A percentile compares a stretch with the other conserved stretches of the same genome.
Evolutionary conservation across 176 grass and related monocot species (phyloP).

Genomic region (Triticum turgidum): DNA sequence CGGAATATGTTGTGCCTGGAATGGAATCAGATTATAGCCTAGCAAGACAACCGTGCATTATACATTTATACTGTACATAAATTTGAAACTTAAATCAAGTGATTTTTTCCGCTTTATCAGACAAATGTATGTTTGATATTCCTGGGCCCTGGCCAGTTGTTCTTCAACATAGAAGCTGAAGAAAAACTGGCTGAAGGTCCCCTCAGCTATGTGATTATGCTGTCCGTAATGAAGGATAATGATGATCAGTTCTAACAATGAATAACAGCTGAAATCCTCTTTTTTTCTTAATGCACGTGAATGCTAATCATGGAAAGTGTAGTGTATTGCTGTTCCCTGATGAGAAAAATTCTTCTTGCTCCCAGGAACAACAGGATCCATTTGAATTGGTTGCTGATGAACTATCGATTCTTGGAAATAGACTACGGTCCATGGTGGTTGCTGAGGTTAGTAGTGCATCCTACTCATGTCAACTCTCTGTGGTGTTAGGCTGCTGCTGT

Average conservation of each 20-base stretch:
- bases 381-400: constrained; percentile 92
- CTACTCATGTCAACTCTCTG: neutral
- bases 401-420: constrained; percentile 75
- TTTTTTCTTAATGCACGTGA: neutral
- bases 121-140: neutral
- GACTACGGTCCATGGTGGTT: constrained; percentile 79
- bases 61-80: neutral
- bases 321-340: neutral
- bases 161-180: neutral
- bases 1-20: neutral
- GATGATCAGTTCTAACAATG: neutral
- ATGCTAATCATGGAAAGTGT: neutral
- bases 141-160: neutral
- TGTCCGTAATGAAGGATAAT: neutral
- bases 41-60: neutral
- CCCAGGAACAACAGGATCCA: constrained; percentile 65
- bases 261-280: neutral
- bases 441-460: constrained; percentile 55
- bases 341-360: neutral
- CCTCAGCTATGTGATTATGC: neutral
- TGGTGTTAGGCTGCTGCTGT: neutral
- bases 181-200: neutral
- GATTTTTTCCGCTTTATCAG: neutral
- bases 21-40: neutral
- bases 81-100: neutral